Evolutionary conservation across 2,329 filamentous ascomycete genomes (phyloP), one percentile per base, ranked within the genome.

Genomic region (Mariannaea elegans): DNA sequence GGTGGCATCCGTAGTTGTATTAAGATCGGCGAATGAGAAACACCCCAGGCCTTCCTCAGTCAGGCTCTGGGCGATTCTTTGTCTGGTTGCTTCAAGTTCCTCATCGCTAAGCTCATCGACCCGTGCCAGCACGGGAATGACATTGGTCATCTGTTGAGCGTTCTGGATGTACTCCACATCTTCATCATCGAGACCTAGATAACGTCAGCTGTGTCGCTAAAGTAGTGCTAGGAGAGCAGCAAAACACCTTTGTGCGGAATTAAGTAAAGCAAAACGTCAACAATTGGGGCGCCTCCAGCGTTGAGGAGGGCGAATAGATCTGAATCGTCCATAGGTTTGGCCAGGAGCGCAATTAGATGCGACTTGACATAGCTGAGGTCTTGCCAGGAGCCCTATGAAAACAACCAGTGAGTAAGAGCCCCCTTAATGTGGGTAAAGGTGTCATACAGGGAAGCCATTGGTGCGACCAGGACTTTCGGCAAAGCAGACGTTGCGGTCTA

Each of bases 401-500:
- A 45, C 77, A 81, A 49, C 82, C 81, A 67, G 74, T 77, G 47
- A 23, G 8, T 36, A 5, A 4, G 21, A 14, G 18, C 31, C 13
- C 4, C 29, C 14, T n/a, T n/a, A 71, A 12, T 39, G 39, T 39
- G 27, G 19, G 10, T 41, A 19, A 23, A 38, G 16, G 32, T 7
- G 45, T 75, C 84, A 61, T 76, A 87, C 83, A 34, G 83, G 85
- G 44, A 79, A 81, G 44, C 81, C 82, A 64, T 73, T 78, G 38
- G 81, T 78, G 74, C 86, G 87, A 12, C 89, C 88, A 10, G 90
- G 87, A 2, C 91, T 94, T 77, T 98, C 94, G 58, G 97, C 88
- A 72, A 99, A 97, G 75, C 93, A 97, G 5, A 99, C 78, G 72
- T 99, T 99, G 27, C 94, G 87, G 72, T 98, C 94, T 44, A 98